Base-by-base conservation (phyloP, 371 early-diverging fungal species). In the Basidiobolus heterosporus region DNA sequence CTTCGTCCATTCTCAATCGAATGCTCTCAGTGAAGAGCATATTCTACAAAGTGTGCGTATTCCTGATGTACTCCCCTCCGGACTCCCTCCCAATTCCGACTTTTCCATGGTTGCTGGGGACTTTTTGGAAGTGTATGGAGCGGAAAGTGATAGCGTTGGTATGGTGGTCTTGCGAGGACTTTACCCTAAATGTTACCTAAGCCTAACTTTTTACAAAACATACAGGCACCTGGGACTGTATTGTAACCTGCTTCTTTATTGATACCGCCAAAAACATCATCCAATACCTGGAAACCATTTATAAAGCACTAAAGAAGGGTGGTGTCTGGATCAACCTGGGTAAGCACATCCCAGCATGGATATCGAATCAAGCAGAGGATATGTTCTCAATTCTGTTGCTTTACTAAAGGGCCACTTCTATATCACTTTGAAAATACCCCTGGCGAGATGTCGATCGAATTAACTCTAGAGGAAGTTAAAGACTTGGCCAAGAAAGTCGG, bases 81-180 rank as follows among this genome's bases (percentile, higher is more conserved):
- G 59, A 19, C 58, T 89, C 38, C 83, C 85, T 0, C 47, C 55
- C 1, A 69, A 69, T 1, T 81, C 76, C 0, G 83, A 85, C 48
- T 96, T 94, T 52, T 88, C 90, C 2, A 94, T 96, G 93, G 82
- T 81, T 1, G 93, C 91, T 4, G 97, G 97, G 40, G 97, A 96
- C 59, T 96, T 96, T 62, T 48, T 82, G 23, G 91, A 93, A 58
- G 79, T 90, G 14, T 93, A 92, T 52, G 62, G 69, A 4, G 59
- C 30, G 30, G 30, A 30, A 30, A 30, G 30, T 9, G 30, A 30
- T 30, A 30, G 30, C 30, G 30, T 30, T 30, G 30, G 30, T 30
- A 30, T 5, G 30, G n/a, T n/a, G n/a, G n/a, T n/a, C n/a, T n/a
- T n/a, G n/a, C n/a, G n/a, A n/a, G n/a, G n/a, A n/a, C n/a, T n/a